Conservation (phyloP, 495 filamentous ascomycete species). For the Xylona heveae region DNA sequence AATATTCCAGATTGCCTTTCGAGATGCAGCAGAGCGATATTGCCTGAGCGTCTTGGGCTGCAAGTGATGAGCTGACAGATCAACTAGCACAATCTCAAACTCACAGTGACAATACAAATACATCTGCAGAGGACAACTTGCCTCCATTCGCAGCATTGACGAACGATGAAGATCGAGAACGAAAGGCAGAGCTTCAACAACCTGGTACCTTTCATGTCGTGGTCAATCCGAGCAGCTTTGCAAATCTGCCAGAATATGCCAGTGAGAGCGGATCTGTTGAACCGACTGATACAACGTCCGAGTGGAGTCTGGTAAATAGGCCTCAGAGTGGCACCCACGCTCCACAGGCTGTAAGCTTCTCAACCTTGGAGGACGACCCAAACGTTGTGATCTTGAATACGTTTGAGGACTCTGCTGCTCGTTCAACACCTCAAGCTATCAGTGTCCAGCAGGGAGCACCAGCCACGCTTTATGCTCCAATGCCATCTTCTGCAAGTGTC, state of each 20-base stretch:
- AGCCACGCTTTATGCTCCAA: too few species aligned
- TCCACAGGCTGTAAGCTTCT: neutral
- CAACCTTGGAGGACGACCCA: constrained; percentile 14
- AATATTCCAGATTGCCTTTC: too few species aligned
- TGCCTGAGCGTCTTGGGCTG: too few species aligned
- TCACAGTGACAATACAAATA: constrained; percentile 9
- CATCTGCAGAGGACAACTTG: constrained; percentile 13
- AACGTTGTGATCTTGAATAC: constrained; percentile 25
- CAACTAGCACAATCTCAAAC: too few species aligned
- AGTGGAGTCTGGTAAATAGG: neutral
- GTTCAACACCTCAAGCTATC: constrained; percentile 10
- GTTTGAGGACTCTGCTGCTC: constrained; percentile 24
- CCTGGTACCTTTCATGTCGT: constrained; percentile 38
- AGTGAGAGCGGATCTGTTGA: constrained; percentile 9
- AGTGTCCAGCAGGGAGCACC: too few species aligned
- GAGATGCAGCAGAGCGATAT: too few species aligned
- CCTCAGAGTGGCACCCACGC: neutral
- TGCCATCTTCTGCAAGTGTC: constrained; percentile 17
- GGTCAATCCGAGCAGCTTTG: constrained; percentile 32
- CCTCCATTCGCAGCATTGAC: constrained; percentile 31
- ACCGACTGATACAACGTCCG: constrained; percentile 9
- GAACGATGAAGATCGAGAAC: constrained; percentile 38
- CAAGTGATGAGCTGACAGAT: too few species aligned
- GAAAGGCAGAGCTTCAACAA: constrained; percentile 26
- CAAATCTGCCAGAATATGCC: constrained; percentile 28